Conservation (phyloP, 352 stramenopile genomes). For the Globisporangium spiculum region DNA sequence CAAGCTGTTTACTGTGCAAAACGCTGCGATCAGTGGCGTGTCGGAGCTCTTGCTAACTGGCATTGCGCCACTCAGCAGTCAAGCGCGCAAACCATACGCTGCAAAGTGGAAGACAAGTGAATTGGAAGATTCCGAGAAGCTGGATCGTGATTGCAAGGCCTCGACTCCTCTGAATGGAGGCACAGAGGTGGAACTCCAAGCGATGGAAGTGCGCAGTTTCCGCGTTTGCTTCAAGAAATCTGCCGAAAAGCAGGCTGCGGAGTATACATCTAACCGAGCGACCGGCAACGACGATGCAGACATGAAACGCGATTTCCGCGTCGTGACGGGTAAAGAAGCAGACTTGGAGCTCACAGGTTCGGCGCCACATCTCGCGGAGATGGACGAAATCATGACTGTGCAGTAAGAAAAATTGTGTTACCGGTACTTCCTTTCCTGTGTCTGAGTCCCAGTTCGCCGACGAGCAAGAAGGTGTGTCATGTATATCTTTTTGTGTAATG, state of each 20-base stretch:
- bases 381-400: conserved; percentile 34
- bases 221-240: conserved; percentile 55
- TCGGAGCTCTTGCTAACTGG: conserved; percentile 90
- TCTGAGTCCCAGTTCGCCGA: too few relatives aligned
- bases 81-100: conserved; percentile 7
- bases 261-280: background rate
- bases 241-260: conserved; percentile 6
- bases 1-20: conserved; percentile 52
- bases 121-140: conserved; percentile 15
- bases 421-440: too few relatives aligned
- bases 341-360: conserved; percentile 11
- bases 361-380: conserved; percentile 19
- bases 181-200: conserved; percentile 66
- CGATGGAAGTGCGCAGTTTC: conserved; percentile 95
- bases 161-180: conserved; percentile 45
- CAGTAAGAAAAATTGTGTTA: conserved; percentile 19
- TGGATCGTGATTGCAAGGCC: conserved; percentile 1
- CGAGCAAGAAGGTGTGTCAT: too few relatives aligned
- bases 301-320: conserved; percentile 8
- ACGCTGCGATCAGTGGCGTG: conserved; percentile 51
- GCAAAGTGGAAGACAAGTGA: conserved; percentile 39
- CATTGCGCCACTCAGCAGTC: conserved; percentile 49
- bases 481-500: too few relatives aligned
- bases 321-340: conserved; percentile 16
- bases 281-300: background rate